These are phyloP conservation scores for Nymphaea colorata DNA, from an alignment of 164 flowering plant genomes.

Conservation along the genomic window DNA sequence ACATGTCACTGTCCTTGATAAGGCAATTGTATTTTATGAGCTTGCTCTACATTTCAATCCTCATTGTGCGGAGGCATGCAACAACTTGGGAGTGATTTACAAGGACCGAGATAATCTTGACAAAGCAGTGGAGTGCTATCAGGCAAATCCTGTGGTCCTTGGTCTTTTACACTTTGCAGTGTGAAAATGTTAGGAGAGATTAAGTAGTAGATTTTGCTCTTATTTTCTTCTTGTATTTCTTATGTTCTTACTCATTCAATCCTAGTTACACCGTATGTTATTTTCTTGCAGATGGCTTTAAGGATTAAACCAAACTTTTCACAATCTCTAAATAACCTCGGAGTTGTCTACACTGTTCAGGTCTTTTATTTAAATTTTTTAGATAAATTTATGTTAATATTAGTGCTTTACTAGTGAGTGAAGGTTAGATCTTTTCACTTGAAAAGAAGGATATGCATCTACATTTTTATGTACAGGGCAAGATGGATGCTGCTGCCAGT, in stretches of 20 bases:
- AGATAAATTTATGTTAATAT: not conserved
- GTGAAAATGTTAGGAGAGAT: not conserved
- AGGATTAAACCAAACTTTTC: conserved; percentile 94
- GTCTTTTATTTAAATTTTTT: conserved; percentile 20
- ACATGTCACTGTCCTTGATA: conserved; percentile 14
- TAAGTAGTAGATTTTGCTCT: not conserved
- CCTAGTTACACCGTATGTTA: not conserved
- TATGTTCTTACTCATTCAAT: not conserved
- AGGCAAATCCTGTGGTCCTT: conserved; percentile 31
- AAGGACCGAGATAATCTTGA: conserved; percentile 98
- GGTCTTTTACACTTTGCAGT: not conserved
- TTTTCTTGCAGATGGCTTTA: conserved; percentile 63
- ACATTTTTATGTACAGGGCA: conserved; percentile 45
- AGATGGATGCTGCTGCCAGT: conserved; percentile 98
- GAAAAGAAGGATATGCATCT: not conserved
- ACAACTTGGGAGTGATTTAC: conserved; percentile 94
- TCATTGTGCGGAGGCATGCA: conserved; percentile 99
- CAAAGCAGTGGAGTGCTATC: conserved; percentile 97
- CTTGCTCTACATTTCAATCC: conserved; percentile 98
- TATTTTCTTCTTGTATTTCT: not conserved
- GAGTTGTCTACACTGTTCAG: conserved; percentile 99
- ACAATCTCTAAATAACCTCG: conserved; percentile 95
- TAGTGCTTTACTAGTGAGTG: not conserved
- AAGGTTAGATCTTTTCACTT: not conserved
- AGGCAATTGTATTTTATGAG: conserved; percentile 97